Evolutionary conservation across 148 eudicot species (phyloP).

Genomic region (Linanthus parryae): DNA sequence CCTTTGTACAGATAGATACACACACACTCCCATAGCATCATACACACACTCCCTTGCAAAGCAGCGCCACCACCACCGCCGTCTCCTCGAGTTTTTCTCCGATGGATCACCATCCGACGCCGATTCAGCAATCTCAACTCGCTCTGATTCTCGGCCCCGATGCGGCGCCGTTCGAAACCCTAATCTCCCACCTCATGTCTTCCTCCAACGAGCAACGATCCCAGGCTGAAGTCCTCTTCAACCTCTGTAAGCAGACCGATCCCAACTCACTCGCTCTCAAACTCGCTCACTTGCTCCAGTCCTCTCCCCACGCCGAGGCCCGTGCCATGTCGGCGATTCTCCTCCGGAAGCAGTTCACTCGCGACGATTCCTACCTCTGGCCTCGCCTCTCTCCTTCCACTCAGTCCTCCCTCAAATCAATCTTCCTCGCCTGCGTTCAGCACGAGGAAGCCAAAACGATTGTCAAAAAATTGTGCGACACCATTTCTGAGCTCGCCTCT

Average conservation of each 20-base stretch:
- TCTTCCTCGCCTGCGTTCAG: conserved; percentile 46
- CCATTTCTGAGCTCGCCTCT: conserved; percentile 73
- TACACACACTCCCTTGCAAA: too few species aligned
- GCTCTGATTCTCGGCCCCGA: conserved; percentile 63
- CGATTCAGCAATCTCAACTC: neutral
- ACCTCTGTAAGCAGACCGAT: conserved; percentile 56
- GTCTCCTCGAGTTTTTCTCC: too few species aligned
- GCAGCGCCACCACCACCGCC: too few species aligned
- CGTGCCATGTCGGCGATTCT: conserved; percentile 81
- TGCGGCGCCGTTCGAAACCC: conserved; percentile 56
- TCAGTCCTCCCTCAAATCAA: conserved; percentile 48
- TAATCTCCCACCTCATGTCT: conserved; percentile 75
- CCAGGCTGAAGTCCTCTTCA: conserved; percentile 64
- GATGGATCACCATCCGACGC: too few species aligned
- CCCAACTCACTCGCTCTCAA: conserved; percentile 65
- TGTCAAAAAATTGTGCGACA: conserved; percentile 70
- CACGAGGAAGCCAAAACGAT: conserved; percentile 56
- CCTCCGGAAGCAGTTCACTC: conserved; percentile 68
- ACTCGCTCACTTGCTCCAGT: conserved; percentile 53
- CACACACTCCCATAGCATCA: too few species aligned
- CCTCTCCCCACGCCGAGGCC: conserved; percentile 49
- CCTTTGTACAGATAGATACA: too few species aligned
- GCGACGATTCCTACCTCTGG: conserved; percentile 54
- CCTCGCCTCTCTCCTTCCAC: conserved; percentile 48
- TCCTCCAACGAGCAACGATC: conserved; percentile 73